Evolutionary conservation across 257 asterid species (phyloP).

Genomic region (Lycium barbarum): DNA sequence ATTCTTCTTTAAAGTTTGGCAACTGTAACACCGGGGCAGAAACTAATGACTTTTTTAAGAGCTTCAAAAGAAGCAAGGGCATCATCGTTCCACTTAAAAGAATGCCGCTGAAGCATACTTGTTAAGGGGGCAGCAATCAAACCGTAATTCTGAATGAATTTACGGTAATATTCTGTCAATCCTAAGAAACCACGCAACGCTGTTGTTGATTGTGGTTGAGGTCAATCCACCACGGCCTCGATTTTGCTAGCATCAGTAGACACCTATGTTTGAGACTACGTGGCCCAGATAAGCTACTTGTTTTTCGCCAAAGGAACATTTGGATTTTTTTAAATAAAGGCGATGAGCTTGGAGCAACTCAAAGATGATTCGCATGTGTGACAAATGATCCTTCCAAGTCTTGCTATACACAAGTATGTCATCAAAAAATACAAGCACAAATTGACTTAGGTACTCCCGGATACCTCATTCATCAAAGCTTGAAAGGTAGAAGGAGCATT

Average conservation of each 20-base stretch:
- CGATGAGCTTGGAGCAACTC: neutral
- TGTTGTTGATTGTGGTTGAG: neutral
- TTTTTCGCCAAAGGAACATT: neutral
- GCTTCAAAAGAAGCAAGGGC: neutral
- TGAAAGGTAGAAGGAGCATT: constrained; percentile 11
- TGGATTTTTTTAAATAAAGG: neutral
- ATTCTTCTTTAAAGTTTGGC: neutral
- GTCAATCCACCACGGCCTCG: neutral
- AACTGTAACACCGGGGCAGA: neutral
- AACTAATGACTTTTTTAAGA: neutral
- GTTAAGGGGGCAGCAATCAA: neutral
- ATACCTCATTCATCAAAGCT: neutral
- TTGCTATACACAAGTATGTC: neutral
- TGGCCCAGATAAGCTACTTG: neutral
- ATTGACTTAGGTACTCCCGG: neutral
- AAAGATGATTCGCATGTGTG: neutral
- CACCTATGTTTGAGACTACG: constrained; percentile 13
- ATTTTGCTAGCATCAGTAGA: neutral
- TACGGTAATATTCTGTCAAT: neutral
- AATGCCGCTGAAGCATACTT: neutral
- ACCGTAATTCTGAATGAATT: neutral
- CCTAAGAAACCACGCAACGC: neutral
- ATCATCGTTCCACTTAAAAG: neutral
- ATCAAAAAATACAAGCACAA: neutral
- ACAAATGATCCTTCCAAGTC: neutral